Base-by-base conservation (phyloP, 2,329 filamentous ascomycete genomes). In the Colletotrichum sp. region DNA sequence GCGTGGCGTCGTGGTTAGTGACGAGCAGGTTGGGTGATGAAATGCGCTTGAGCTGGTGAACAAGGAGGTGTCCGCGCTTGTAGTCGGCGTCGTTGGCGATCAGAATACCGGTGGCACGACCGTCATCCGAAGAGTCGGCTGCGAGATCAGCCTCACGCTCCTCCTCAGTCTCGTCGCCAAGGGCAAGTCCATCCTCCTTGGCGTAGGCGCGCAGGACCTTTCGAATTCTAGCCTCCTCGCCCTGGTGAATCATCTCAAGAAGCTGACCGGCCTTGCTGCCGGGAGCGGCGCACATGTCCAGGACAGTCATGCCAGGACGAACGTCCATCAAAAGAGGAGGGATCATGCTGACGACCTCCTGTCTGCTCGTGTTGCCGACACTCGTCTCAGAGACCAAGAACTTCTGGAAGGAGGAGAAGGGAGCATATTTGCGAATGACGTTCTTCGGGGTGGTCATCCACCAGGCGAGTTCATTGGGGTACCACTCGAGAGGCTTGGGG, bases 291-390 rank as follows among this genome's bases (percentile, higher is more conserved):
- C 97, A 99, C 88, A 99, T 93, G 84, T 99, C 97, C 80, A 99
- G 87, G 12, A 98, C 96, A 2, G 94, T 94, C 93, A 98, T 98
- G 69, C 96, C 95, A 6, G 97, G 96, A 79, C 92, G 92, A 66
- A 98, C 90, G 81, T 98, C 96, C 89, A 99, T 94, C 80, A 98
- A 89, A 80, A 98, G 90, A 30, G 97, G 97, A 30, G 97, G 97
- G 77, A 99, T 98, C 97, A 99, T 99, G 88, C 95, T 98, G 81
- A 99, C 97, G 60, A 98, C 94, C 87, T 99, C 97, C 85, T 99
- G 97, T 81, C 97, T 93, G 85, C 95, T 98, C 81, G 99, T 98
- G 84, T 98, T 99, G 81, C 97, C 97, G 26, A 98, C 96, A 72
- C 94, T 96, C 6, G 97, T 98, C 89, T 99, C 97, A 68, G 96